These are phyloP conservation scores for Aegilops speltoides DNA, from an alignment of 176 grass and related monocot species.

Conservation along the genomic window DNA sequence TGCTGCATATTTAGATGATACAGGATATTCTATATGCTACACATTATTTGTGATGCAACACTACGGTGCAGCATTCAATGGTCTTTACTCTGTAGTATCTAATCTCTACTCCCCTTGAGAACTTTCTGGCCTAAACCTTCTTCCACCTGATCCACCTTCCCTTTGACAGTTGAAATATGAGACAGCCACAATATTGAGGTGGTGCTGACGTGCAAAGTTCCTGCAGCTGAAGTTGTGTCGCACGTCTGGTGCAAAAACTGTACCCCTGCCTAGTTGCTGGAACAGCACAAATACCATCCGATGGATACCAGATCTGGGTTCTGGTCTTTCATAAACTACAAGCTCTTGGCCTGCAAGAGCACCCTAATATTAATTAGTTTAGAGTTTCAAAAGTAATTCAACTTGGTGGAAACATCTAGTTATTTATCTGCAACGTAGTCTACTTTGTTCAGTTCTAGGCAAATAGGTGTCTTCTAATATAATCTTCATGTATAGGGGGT, in stretches of 20 bases:
- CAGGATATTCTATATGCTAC: constrained; percentile 3
- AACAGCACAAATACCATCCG: constrained; percentile 64
- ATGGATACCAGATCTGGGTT: constrained; percentile 78
- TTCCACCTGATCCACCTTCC: constrained; percentile 64
- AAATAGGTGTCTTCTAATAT: background rate
- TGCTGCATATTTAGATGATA: constrained; percentile 17
- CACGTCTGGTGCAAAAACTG: constrained; percentile 54
- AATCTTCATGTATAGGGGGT: background rate
- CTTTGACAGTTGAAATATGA: constrained; percentile 82
- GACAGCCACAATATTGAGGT: constrained; percentile 53
- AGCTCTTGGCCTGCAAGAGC: constrained; percentile 52
- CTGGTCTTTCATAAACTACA: constrained; percentile 56
- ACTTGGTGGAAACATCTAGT: background rate
- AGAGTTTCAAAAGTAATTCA: background rate
- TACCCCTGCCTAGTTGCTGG: constrained; percentile 52
- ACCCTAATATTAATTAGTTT: constrained; percentile 4
- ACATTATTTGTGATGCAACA: constrained; percentile 32
- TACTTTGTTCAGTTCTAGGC: background rate
- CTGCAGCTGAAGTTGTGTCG: constrained; percentile 64
- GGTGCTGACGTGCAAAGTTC: constrained; percentile 50
- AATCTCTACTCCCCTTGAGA: constrained; percentile 2
- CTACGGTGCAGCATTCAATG: background rate
- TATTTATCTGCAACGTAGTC: background rate
- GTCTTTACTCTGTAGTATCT: background rate
- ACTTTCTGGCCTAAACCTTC: constrained; percentile 44